Evolutionary conservation across 176 grass and related monocot species (phyloP), one percentile per base, ranked within the genome.

Genomic region (Thalia dealbata): DNA sequence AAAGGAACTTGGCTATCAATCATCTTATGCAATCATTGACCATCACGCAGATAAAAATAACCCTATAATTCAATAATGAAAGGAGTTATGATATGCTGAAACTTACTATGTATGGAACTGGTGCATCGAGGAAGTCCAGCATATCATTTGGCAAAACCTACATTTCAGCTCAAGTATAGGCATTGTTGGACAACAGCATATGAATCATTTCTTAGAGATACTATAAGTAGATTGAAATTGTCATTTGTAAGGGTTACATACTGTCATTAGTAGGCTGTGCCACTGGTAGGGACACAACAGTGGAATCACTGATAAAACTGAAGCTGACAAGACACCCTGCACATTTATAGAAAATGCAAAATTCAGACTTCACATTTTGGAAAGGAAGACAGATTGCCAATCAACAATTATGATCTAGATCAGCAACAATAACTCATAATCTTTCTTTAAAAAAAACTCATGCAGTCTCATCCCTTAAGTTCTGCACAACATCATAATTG

Each of bases 61-160:
- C 54, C 16, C 3, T n/a, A 14, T 7, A 58, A n/a, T 58, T 58
- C 6, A 58, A 58, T n/a, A 58, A 7, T 10, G 10, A 68, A 68
- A 23, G 65, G 65, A 68, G 65, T 43, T 21, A 21, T 41, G 21
- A 73, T 62, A 73, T 69, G 61, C 24, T 21, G 78, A 76, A 84
- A 86, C 90, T 99, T 78, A 99, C 95, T 79, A 99, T 87, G 68
- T 86, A 99, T 59, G 95, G 95, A 87, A 99, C 95, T 73, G 95
- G 95, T 25, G 95, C 95, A 81, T 99, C 95, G 46, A 99, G 76
- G 88, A 99, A 99, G 62, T 99, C 95, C 79, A 95, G 68, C 81
- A 99, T 99, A 77, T 99, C 87, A 75, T 80, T 74, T 62, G 95
- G 95, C 76, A 99, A 88, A 88, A 99, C 81, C 95, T 99, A 74